These are phyloP conservation scores for Flueggea neowawraea DNA, from an alignment of 441 rosid genomes.

Conservation along the genomic window DNA sequence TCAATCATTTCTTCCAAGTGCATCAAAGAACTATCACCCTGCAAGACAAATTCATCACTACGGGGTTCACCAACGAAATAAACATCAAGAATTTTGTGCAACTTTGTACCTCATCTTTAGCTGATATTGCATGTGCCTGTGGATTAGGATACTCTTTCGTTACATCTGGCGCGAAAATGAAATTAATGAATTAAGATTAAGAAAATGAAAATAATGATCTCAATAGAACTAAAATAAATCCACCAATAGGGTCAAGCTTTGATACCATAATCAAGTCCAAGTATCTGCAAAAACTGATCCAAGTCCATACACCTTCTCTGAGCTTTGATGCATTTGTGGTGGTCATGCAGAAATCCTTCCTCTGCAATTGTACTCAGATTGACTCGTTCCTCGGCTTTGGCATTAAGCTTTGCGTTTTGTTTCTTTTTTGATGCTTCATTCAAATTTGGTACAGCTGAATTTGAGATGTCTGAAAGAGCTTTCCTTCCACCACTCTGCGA, in stretches of 20 bases:
- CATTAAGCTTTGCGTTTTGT: conserved; percentile 20
- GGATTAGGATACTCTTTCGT: conserved; percentile 12
- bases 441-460: conserved; percentile 31
- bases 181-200: conserved; percentile 1
- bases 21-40: conserved; percentile 19
- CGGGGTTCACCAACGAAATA: too few species aligned
- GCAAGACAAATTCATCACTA: too few species aligned
- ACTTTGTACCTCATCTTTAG: conserved; percentile 4
- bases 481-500: conserved; percentile 31
- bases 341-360: conserved; percentile 57
- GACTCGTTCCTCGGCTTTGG: conserved; percentile 25
- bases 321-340: conserved; percentile 46
- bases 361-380: conserved; percentile 22
- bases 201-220: not conserved
- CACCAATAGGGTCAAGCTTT: not conserved
- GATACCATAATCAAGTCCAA: conserved; percentile 38
- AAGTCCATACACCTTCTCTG: conserved; percentile 31
- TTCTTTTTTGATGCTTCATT: conserved; percentile 36
- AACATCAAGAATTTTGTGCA: too few species aligned
- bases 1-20: conserved; percentile 31
- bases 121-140: conserved; percentile 5
- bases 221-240: not conserved
- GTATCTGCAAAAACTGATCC: conserved; percentile 30
- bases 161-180: conserved; percentile 19
- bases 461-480: conserved; percentile 60